A percentile compares a stretch with the other conserved stretches of the same genome.
phyloP scores from a whole-genome alignment of 257 asterid species.

The Jasminum sambac region DNA sequence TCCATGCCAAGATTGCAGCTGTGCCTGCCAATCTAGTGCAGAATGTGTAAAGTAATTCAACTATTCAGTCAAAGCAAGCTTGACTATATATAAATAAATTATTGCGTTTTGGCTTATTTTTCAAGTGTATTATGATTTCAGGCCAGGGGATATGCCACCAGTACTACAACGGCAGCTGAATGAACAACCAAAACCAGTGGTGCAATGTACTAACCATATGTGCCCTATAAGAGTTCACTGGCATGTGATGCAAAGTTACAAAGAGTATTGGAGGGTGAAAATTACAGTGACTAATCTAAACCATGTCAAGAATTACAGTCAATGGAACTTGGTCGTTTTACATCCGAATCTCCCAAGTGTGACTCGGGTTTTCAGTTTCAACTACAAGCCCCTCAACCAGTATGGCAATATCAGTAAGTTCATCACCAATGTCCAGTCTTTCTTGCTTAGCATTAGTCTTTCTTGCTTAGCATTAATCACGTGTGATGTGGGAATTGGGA shows the following conservation, averaged over 20 bases:
- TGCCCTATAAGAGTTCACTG: slow-evolving; percentile 80
- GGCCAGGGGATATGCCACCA: slow-evolving; percentile 49
- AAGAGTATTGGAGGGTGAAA: slow-evolving; percentile 76
- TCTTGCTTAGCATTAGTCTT: background rate
- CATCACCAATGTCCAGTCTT: too few species aligned
- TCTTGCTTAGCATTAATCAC: background rate
- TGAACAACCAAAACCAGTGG: slow-evolving; percentile 43
- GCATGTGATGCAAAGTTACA: slow-evolving; percentile 73
- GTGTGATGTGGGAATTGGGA: background rate
- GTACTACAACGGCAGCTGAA: slow-evolving; percentile 39
- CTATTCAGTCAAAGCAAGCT: background rate
- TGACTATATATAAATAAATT: background rate
- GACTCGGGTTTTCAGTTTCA: slow-evolving; percentile 74
- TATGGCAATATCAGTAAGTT: slow-evolving; percentile 61
- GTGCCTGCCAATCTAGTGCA: slow-evolving; percentile 52
- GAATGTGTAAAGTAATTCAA: slow-evolving; percentile 51
- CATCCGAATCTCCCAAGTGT: slow-evolving; percentile 75
- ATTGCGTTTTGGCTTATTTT: background rate
- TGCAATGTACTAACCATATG: slow-evolving; percentile 64
- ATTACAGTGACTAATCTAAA: slow-evolving; percentile 62
- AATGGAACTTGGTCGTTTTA: slow-evolving; percentile 68
- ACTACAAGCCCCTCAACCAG: slow-evolving; percentile 65
- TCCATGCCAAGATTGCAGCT: slow-evolving; percentile 69
- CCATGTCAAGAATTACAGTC: slow-evolving; percentile 51
- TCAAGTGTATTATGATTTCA: slow-evolving; percentile 12